These are phyloP conservation scores for Cymbopogon citratus DNA, from an alignment of 176 grass and related monocot genomes.

Conservation along the genomic window DNA sequence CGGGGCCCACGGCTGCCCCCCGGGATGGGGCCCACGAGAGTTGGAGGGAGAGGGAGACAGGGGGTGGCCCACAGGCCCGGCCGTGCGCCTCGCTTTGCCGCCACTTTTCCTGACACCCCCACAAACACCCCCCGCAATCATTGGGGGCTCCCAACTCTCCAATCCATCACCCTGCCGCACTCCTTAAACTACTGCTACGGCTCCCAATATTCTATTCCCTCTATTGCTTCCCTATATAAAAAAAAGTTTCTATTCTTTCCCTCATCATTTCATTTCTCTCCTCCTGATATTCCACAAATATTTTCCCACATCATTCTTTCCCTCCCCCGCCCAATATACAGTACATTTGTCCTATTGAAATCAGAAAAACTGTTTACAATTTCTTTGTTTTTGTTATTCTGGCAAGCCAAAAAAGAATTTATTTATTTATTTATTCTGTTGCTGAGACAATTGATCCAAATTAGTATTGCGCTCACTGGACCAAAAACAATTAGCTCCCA, in stretches of 20 bases:
- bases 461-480: no score
- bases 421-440: no score
- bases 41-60: background rate
- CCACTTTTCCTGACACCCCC: conserved; percentile 39
- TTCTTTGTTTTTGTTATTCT: no score
- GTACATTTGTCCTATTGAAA: no score
- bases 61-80: conserved; percentile 37
- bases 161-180: background rate
- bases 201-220: background rate
- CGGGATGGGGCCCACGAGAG: background rate
- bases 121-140: conserved; percentile 37
- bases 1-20: background rate
- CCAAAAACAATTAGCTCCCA: no score
- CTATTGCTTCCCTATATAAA: background rate
- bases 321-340: no score
- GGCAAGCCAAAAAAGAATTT: no score
- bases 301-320: background rate
- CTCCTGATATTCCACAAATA: background rate
- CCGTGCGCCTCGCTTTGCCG: conserved; percentile 55
- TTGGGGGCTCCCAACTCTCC: background rate
- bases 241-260: background rate
- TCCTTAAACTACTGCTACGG: background rate
- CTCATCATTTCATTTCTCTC: background rate
- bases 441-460: no score
- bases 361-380: no score